phyloP scores from a whole-genome alignment of 2,329 filamentous ascomycete species.

The Colletotrichum tropicale region DNA sequence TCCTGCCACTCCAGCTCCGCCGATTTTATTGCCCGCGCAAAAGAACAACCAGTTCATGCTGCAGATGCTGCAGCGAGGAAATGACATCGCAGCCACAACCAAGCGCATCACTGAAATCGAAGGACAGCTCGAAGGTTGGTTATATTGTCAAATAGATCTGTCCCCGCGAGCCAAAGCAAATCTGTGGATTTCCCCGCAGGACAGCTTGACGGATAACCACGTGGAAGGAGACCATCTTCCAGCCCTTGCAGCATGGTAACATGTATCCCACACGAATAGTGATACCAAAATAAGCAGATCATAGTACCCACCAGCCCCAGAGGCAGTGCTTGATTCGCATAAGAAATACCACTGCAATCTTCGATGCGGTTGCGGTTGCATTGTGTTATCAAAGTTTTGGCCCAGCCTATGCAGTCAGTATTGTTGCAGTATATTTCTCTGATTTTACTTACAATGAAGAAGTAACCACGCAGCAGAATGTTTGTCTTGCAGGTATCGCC shows the following conservation, averaged over 20 bases:
- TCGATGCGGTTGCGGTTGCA: not conserved
- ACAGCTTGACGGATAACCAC: not conserved
- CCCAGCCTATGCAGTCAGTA: not conserved
- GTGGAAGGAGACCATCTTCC: not conserved
- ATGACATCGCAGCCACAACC: accelerated
- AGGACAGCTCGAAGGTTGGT: not conserved
- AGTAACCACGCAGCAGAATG: not conserved
- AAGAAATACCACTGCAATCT: not conserved
- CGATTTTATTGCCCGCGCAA: not conserved
- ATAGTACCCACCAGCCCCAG: not conserved
- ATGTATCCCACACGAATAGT: not conserved
- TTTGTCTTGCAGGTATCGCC: not conserved
- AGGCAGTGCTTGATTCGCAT: not conserved
- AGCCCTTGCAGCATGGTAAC: not conserved
- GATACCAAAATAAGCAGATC: not conserved
- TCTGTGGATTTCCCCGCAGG: not conserved
- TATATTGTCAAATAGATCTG: not conserved
- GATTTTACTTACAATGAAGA: not conserved
- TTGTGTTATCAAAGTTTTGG: not conserved
- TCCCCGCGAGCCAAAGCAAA: not conserved
- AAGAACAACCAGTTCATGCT: not conserved
- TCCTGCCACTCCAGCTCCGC: not conserved
- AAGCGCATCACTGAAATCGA: not conserved
- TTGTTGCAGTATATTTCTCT: accelerated
- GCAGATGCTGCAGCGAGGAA: not conserved